A percentile compares a stretch with the other conserved stretches of the same genome.
Conservation (phyloP, 441 rosid genomes). For the Pelargonium citronellum region DNA sequence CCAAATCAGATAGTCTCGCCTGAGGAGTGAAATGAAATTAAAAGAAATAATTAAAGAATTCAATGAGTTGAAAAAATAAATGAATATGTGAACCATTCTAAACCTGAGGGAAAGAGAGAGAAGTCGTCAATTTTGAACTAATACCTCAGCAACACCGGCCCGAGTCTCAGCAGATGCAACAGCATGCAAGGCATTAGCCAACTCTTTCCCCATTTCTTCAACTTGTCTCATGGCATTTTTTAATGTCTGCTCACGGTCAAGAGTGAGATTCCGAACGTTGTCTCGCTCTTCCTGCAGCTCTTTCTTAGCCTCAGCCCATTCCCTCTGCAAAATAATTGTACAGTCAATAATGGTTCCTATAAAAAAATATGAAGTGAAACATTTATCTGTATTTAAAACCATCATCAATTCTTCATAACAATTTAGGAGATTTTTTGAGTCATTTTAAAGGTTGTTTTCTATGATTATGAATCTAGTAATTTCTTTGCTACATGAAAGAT, state of each 20-base stretch:
- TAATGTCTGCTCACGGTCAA: slow-evolving; percentile 63
- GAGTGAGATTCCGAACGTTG: slow-evolving; percentile 52
- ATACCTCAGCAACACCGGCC: slow-evolving; percentile 89
- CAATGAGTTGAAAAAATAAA: not conserved
- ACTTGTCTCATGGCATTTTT: slow-evolving; percentile 77
- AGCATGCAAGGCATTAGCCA: slow-evolving; percentile 68
- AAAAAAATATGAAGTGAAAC: slow-evolving; percentile 1
- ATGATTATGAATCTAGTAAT: not conserved
- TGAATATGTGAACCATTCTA: not conserved
- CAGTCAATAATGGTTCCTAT: not conserved
- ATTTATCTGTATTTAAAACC: not conserved
- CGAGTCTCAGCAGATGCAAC: slow-evolving; percentile 76
- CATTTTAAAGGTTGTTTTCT: not conserved
- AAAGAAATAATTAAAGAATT: not conserved
- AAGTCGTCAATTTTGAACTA: not conserved
- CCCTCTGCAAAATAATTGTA: slow-evolving; percentile 47
- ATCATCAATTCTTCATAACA: not conserved
- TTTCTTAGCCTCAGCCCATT: slow-evolving; percentile 92
- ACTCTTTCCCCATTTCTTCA: slow-evolving; percentile 77
- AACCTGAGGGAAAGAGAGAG: not conserved
- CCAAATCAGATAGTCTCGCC: slow-evolving; percentile 75
- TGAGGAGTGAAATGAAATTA: slow-evolving; percentile 27
- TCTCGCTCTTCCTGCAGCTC: slow-evolving; percentile 82
- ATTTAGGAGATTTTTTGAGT: not conserved
- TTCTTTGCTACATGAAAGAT: not conserved